phyloP scores from a whole-genome alignment of 75 land plant genomes.

The Cryptomeria japonica region DNA sequence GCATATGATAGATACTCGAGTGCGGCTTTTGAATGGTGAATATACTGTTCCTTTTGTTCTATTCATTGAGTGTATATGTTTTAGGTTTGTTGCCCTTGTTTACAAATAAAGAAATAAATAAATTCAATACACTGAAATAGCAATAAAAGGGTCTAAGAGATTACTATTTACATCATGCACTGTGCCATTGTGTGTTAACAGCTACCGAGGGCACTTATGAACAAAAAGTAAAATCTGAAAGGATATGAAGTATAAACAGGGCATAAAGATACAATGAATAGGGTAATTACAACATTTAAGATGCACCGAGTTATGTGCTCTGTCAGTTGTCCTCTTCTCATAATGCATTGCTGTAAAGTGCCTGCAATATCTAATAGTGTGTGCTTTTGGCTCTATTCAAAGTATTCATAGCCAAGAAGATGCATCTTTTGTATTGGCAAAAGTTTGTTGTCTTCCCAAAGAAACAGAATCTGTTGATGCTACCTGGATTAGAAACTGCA shows the following conservation, averaged over 20 bases:
- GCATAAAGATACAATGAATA: neutral
- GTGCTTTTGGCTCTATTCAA: neutral
- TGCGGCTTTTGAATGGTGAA: conserved; percentile 87
- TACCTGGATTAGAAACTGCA: neutral
- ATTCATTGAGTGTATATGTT: neutral
- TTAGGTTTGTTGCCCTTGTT: neutral
- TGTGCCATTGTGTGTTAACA: neutral
- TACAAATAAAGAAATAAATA: neutral
- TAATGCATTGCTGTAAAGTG: neutral
- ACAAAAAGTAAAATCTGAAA: neutral
- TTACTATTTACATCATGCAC: neutral
- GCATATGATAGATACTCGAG: conserved; percentile 65
- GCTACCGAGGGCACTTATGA: neutral
- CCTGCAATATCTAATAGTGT: neutral
- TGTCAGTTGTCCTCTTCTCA: neutral
- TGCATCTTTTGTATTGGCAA: neutral
- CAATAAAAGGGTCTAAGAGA: neutral
- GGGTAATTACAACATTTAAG: neutral
- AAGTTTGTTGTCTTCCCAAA: neutral
- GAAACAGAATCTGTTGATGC: neutral
- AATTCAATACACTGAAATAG: neutral
- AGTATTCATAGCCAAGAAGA: neutral
- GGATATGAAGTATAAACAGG: neutral
- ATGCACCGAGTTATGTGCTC: neutral
- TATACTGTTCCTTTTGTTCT: neutral